Base-by-base conservation (phyloP, 257 asterid genomes). In the Plantago major region DNA sequence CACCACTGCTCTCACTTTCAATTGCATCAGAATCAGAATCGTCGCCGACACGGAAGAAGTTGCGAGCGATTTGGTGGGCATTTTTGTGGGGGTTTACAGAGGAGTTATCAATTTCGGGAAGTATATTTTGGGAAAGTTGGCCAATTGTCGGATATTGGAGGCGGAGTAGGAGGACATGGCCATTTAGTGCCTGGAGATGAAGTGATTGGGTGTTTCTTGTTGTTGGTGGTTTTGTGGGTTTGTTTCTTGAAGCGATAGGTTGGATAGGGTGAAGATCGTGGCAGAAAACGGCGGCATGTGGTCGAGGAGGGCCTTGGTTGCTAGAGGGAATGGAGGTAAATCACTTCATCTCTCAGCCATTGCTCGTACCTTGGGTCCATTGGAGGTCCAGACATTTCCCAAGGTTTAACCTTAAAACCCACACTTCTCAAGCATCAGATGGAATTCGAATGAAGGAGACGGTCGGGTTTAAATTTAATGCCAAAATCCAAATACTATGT, bases 271-370 rank as follows among this genome's bases (percentile, higher is more conserved):
- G 77, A 38, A 79, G 76, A 38, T 28, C 49, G 58, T 19, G 56
- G 72, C 40, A 3, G 40, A 33, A 7, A 3, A 33, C 65, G 68
- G 51, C 15, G 64, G 67, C 47, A 71, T 70, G 26, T n/a, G 70
- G 9, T 63, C 57, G 48, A 3, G 84, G 95, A 43, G 93, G 97
- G 53, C 89, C 94, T 72, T 65, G 79, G 57, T n/a, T 79, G 85
- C 94, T 89, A 82, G 42, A 90, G 80, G 63, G 87, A 81, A 67
- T 80, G 96, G 67, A 90, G 89, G 81, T 78, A 90, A 42, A 75
- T 74, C 3, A 85, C 89, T 73, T 90, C 94, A 5, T 82, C 78
- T 63, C 82, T 78, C 10, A 78, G 75, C 10, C 71, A 60, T 19
- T 70, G 83, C 66, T 84, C 94, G 52, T 73, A 59, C 3, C 57